Base-by-base conservation (phyloP, 768 basidiomycete genomes). In the Kwoniella shandongensis region DNA sequence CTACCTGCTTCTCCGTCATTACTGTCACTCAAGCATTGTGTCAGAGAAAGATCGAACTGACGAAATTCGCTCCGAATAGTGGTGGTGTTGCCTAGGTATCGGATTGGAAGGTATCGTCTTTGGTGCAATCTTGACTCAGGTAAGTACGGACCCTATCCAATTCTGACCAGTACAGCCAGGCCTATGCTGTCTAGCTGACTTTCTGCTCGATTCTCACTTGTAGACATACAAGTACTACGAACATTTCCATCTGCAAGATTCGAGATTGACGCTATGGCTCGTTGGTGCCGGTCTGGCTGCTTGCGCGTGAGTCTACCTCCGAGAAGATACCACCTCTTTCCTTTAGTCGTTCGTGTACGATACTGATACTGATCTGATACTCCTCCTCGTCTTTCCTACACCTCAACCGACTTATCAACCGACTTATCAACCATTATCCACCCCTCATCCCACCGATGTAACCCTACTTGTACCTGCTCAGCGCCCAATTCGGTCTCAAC, bases 201-300 rank as follows among this genome's bases (percentile, higher is more conserved):
- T 39, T n/a, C n/a, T n/a, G n/a, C n/a, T n/a, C n/a, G n/a, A n/a
- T n/a, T n/a, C n/a, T 39, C 38, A 18, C 15, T 39, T 39, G 10
- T 18, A 51, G 53, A 42, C 36, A 18, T 54, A 54, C 26, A 23
- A 42, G 18, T 54, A 54, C 15, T 54, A 54, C 44, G 53, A 54
- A 29, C 44, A 35, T 18, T 54, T 54, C 29, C 30, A 26, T 20
- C 32, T 23, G n/a, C 38, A 35, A 8, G 53, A 54, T 39, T 3
- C 42, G 1, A 12, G 53, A 22, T 32, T 26, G 3, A 54, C 53
- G 7, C 25, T 54, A 44, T 45, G 17, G 25, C 18, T 54, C 23
- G 53, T 54, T 11, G 53, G 30, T 4, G 15, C 46, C 13, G 53
- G 53, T 18, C 38, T 32, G 4, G 18, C 23, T 11, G 44, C 18